A percentile compares a stretch with the other conserved stretches of the same genome.
These are phyloP conservation scores for Rhytidhysteron rufulum DNA, from an alignment of 2,329 filamentous ascomycete species.

Conservation along the genomic window DNA sequence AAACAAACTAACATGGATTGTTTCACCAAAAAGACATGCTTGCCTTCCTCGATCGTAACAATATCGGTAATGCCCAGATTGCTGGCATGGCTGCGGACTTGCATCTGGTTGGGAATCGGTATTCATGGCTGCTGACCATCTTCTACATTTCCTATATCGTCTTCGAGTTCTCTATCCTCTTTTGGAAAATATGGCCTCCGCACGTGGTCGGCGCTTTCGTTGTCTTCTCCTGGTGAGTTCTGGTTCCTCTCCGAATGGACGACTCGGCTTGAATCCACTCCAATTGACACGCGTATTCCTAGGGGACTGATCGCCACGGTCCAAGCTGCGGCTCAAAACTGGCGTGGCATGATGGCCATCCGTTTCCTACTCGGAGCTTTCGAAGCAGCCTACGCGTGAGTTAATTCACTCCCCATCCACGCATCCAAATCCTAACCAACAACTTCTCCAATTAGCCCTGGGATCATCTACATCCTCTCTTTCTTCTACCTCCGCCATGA, in stretches of 20 bases:
- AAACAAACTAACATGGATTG: too few relatives aligned
- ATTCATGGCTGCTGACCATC: slow-evolving; percentile 54
- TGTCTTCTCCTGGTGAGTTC: not conserved
- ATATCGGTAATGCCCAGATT: slow-evolving; percentile 39
- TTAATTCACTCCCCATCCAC: too few relatives aligned
- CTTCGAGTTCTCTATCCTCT: slow-evolving; percentile 36
- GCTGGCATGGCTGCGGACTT: slow-evolving; percentile 13
- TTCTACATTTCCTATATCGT: slow-evolving; percentile 52
- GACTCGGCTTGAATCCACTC: too few relatives aligned
- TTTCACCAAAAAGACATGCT: slow-evolving; percentile 17
- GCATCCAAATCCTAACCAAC: too few relatives aligned
- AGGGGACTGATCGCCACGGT: slow-evolving; percentile 28
- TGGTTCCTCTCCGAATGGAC: too few relatives aligned
- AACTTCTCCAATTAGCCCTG: slow-evolving; percentile 26
- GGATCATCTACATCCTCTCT: slow-evolving; percentile 49
- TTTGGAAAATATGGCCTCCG: slow-evolving; percentile 20
- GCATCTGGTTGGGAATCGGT: slow-evolving; percentile 43
- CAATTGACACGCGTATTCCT: not conserved
- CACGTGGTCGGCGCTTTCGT: slow-evolving; percentile 5
- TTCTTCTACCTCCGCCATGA: slow-evolving; percentile 59
- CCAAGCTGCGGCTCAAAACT: slow-evolving; percentile 27
- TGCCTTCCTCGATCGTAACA: slow-evolving; percentile 15
- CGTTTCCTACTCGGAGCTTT: slow-evolving; percentile 34
- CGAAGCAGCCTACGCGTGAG: slow-evolving; percentile 39
- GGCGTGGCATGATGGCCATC: slow-evolving; percentile 31